phyloP scores from a whole-genome alignment of 345 rosid genomes.

The Hibiscus tridactylites region DNA sequence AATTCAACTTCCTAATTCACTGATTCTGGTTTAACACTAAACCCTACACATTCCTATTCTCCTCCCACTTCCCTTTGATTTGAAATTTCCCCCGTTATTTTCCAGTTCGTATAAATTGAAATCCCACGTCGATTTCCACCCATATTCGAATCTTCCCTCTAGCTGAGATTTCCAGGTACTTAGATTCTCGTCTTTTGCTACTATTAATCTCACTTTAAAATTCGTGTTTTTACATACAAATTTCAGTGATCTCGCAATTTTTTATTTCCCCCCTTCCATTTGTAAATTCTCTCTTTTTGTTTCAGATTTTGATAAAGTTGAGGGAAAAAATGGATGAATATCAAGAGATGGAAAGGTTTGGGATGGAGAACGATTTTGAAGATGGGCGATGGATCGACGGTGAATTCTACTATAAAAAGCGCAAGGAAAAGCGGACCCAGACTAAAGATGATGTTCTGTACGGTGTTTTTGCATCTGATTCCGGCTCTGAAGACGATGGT shows the following conservation, averaged over 20 bases:
- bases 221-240: neutral
- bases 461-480: slow-evolving; percentile 53
- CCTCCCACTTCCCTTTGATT: neutral
- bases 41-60: neutral
- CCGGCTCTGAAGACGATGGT: slow-evolving; percentile 47
- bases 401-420: slow-evolving; percentile 55
- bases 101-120: neutral
- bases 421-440: slow-evolving; percentile 63
- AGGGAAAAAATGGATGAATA: slow-evolving; percentile 62
- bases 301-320: neutral
- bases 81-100: neutral
- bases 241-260: neutral
- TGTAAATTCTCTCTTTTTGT: neutral
- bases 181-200: neutral
- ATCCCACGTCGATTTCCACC: neutral
- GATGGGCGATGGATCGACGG: slow-evolving; percentile 68
- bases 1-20: neutral
- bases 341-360: slow-evolving; percentile 82
- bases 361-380: slow-evolving; percentile 76
- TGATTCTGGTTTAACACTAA: neutral
- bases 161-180: neutral
- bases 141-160: neutral
- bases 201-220: neutral
- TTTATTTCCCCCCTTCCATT: neutral
- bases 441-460: slow-evolving; percentile 63